These are phyloP conservation scores for Zymoseptoria tritici DNA, from an alignment of 2,329 filamentous ascomycete species.

Conservation along the genomic window DNA sequence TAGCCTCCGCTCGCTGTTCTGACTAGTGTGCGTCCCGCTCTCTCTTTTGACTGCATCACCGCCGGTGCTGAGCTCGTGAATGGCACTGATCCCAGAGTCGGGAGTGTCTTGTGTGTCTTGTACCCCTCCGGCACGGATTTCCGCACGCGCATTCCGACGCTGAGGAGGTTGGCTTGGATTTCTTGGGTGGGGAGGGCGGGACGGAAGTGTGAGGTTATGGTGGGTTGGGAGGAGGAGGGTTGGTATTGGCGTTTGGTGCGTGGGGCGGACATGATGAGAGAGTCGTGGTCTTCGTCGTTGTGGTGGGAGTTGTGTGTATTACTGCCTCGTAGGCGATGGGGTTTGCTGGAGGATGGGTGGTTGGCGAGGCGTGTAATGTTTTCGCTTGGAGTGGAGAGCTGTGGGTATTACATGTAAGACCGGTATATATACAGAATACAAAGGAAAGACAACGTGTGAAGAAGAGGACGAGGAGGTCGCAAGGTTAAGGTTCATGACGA, in stretches of 20 bases:
- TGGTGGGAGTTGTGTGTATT: not conserved
- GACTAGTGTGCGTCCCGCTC: not conserved
- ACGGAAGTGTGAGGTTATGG: not conserved
- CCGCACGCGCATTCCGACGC: conserved; percentile 87
- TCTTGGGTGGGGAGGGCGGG: conserved; percentile 21
- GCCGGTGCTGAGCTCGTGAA: conserved; percentile 21
- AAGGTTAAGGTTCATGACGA: not conserved
- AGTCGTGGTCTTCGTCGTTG: not conserved
- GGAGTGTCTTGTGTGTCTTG: conserved; percentile 57
- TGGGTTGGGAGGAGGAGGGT: not conserved
- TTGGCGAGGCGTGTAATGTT: too few relatives aligned
- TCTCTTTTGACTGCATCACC: conserved; percentile 24
- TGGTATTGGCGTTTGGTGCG: not conserved
- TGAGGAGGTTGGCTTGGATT: conserved; percentile 76
- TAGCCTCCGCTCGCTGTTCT: not conserved
- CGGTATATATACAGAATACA: not conserved
- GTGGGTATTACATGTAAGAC: not conserved
- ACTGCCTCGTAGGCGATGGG: too few relatives aligned
- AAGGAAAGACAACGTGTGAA: not conserved
- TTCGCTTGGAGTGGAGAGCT: not conserved
- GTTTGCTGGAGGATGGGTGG: too few relatives aligned
- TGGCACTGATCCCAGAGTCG: conserved; percentile 2
- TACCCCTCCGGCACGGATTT: conserved; percentile 93
- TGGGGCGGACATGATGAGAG: not conserved
- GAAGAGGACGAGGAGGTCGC: not conserved